Conservation (phyloP, 106 monocot species). For the Narthecium ossifragum region DNA sequence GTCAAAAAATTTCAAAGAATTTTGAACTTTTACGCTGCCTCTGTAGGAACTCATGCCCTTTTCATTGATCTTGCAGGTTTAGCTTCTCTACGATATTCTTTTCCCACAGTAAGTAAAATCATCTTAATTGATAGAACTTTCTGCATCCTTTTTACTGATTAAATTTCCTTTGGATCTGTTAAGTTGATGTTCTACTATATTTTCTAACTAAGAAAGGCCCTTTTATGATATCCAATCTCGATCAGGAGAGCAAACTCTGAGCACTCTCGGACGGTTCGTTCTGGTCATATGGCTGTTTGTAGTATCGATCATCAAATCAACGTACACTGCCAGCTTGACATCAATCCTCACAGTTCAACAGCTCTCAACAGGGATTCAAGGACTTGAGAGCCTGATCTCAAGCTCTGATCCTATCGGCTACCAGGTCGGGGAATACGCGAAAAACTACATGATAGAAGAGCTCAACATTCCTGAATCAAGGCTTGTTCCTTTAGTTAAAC, state of each 20-base stretch:
- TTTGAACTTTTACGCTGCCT: no score
- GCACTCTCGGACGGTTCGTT: constrained; percentile 60
- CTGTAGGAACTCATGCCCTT: not conserved
- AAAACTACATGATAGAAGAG: constrained; percentile 39
- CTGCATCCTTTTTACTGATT: not conserved
- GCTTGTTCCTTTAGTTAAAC: constrained; percentile 39
- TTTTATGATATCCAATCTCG: constrained; percentile 1
- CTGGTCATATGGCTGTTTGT: constrained; percentile 76
- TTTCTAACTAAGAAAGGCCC: no score
- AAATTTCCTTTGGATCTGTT: not conserved
- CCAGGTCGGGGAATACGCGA: constrained; percentile 55
- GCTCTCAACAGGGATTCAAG: constrained; percentile 46
- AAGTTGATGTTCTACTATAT: no score
- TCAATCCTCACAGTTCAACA: constrained; percentile 77
- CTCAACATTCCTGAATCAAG: constrained; percentile 44
- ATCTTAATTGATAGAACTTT: not conserved
- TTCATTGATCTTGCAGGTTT: constrained; percentile 33
- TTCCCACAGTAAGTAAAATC: constrained; percentile 39
- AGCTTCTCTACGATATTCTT: constrained; percentile 66
- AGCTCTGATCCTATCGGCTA: constrained; percentile 62
- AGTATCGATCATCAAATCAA: constrained; percentile 63
- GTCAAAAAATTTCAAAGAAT: not conserved
- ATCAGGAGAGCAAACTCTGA: constrained; percentile 57
- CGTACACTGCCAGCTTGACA: constrained; percentile 85
- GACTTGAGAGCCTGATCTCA: constrained; percentile 60